These are phyloP conservation scores for Pochonia chlamydosporia DNA, from an alignment of 2,329 filamentous ascomycete species.

Conservation along the genomic window DNA sequence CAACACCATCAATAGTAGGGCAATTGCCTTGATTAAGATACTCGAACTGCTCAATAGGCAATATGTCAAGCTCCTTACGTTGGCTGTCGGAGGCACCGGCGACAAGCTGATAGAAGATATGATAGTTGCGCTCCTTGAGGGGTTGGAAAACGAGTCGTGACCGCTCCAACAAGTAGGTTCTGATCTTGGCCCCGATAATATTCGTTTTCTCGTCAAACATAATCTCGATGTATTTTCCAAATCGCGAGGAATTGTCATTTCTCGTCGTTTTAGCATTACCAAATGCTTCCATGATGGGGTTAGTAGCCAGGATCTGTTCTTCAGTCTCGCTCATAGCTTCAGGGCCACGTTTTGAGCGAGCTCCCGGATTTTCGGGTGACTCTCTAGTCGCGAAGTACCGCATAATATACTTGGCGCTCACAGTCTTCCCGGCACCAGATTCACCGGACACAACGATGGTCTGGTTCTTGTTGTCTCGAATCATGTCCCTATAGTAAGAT, in stretches of 20 bases:
- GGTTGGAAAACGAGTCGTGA: slow-evolving; percentile 96
- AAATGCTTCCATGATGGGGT: slow-evolving; percentile 99
- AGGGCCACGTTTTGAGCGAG: slow-evolving; percentile 66
- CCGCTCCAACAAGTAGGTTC: slow-evolving; percentile 90
- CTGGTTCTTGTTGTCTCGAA: slow-evolving; percentile 92
- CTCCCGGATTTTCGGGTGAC: slow-evolving; percentile 79
- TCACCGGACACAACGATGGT: slow-evolving; percentile 99
- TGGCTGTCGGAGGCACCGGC: slow-evolving; percentile 84
- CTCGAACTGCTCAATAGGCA: slow-evolving; percentile 84
- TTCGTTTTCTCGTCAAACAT: slow-evolving; percentile 95
- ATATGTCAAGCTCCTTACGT: slow-evolving; percentile 70
- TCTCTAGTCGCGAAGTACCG: slow-evolving; percentile 98
- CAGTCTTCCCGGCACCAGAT: slow-evolving; percentile 97
- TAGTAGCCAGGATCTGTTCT: slow-evolving; percentile 95
- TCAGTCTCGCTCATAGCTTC: slow-evolving; percentile 94
- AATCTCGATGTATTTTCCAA: slow-evolving; percentile 99
- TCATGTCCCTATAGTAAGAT: slow-evolving; percentile 74
- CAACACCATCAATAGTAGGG: slow-evolving; percentile 86
- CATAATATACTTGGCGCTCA: slow-evolving; percentile 99
- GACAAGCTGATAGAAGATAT: slow-evolving; percentile 97
- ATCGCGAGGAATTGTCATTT: slow-evolving; percentile 98
- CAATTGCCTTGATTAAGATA: slow-evolving; percentile 94
- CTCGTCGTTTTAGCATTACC: slow-evolving; percentile 99
- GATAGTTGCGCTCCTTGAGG: slow-evolving; percentile 95
- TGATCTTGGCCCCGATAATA: slow-evolving; percentile 96